phyloP scores from a whole-genome alignment of 2,329 filamentous ascomycete genomes.

The Tolypocladium pustulatum region DNA sequence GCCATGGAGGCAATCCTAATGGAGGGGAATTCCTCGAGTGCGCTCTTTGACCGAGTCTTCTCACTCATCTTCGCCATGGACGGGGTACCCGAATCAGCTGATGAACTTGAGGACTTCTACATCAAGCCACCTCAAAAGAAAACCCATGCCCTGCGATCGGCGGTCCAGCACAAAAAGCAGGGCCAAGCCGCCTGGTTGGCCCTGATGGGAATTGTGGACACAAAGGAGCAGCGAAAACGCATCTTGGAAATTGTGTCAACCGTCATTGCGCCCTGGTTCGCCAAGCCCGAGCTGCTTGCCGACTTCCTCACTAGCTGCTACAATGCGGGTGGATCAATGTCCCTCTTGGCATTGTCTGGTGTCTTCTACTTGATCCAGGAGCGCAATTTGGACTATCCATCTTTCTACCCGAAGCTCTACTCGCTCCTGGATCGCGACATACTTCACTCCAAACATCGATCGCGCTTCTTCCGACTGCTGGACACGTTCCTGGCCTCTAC shows the following conservation, averaged over 20 bases:
- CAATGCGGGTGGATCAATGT: slow-evolving; percentile 74
- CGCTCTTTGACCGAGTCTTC: slow-evolving; percentile 45
- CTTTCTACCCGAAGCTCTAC: slow-evolving; percentile 90
- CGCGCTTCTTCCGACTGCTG: slow-evolving; percentile 82
- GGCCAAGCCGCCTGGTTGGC: slow-evolving; percentile 83
- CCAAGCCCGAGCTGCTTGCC: slow-evolving; percentile 77
- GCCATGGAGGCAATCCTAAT: slow-evolving; percentile 13
- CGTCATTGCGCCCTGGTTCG: slow-evolving; percentile 81
- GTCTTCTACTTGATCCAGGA: slow-evolving; percentile 91
- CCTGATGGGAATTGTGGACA: slow-evolving; percentile 57
- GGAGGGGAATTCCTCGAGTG: slow-evolving; percentile 7
- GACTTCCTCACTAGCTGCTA: slow-evolving; percentile 97
- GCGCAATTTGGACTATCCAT: slow-evolving; percentile 90
- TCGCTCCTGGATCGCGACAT: slow-evolving; percentile 78
- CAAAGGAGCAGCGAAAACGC: slow-evolving; percentile 65
- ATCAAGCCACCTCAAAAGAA: slow-evolving; percentile 53
- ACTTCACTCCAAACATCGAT: slow-evolving; percentile 88
- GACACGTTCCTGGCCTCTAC: slow-evolving; percentile 86
- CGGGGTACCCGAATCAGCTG: slow-evolving; percentile 54
- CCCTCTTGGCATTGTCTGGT: slow-evolving; percentile 79
- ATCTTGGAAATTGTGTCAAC: slow-evolving; percentile 66
- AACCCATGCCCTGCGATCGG: slow-evolving; percentile 53
- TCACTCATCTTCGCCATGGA: slow-evolving; percentile 57
- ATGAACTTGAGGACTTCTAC: slow-evolving; percentile 62
- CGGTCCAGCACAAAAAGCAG: slow-evolving; percentile 63